These are phyloP conservation scores for Aegle marmelos DNA, from an alignment of 345 rosid species.

Conservation along the genomic window DNA sequence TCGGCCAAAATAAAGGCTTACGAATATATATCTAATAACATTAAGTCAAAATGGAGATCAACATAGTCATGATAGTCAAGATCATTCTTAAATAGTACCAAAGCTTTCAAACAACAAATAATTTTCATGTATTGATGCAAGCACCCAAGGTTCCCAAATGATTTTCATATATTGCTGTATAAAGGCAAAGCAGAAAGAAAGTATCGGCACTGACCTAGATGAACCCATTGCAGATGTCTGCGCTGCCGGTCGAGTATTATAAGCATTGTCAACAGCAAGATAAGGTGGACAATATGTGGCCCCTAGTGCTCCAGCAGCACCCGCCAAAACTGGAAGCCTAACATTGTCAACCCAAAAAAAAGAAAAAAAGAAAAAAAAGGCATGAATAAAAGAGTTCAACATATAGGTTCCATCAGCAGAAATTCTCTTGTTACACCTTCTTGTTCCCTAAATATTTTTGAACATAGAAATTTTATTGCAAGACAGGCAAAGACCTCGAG, in stretches of 20 bases:
- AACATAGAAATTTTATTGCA: not conserved
- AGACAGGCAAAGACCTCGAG: not conserved
- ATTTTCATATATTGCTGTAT: too few species aligned
- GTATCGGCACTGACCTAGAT: conserved; percentile 45
- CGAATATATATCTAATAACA: not conserved
- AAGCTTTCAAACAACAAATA: not conserved
- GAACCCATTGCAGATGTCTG: conserved; percentile 55
- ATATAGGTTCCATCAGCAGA: not conserved
- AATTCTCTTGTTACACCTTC: not conserved
- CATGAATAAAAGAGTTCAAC: not conserved
- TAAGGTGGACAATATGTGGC: conserved; percentile 75
- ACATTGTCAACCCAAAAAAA: conserved; percentile 12
- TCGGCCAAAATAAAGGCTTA: not conserved
- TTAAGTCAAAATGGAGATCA: not conserved
- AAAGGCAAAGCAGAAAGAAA: not conserved
- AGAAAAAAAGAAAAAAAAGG: not conserved
- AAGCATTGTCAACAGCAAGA: conserved; percentile 66
- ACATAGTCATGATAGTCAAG: not conserved
- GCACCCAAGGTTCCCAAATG: not conserved
- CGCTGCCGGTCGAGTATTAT: conserved; percentile 53
- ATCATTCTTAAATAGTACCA: not conserved
- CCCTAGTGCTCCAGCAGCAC: conserved; percentile 81
- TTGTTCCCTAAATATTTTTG: not conserved
- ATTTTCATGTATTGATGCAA: not conserved
- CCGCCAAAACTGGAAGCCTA: conserved; percentile 88